Conservation (phyloP, 176 grass and related monocot species). For the Echinochloa phyllopogon region DNA sequence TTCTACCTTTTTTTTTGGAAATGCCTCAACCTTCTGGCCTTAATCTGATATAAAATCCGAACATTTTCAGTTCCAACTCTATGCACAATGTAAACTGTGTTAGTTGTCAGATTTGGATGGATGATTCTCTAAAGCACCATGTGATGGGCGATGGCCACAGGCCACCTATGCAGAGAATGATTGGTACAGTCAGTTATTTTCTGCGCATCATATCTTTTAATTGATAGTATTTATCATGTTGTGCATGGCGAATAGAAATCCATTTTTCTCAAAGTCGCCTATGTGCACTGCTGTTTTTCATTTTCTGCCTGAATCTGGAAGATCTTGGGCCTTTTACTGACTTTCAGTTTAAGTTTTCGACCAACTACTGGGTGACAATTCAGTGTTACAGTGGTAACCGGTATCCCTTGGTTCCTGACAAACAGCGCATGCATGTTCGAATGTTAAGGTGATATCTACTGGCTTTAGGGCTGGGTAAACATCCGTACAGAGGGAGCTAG, state of each 20-base stretch:
- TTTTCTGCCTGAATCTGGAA: neutral
- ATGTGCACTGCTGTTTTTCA: neutral
- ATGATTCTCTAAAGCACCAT: neutral
- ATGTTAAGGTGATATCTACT: too few species aligned
- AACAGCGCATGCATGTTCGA: too few species aligned
- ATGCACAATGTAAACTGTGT: neutral
- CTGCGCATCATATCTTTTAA: neutral
- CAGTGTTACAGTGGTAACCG: too few species aligned
- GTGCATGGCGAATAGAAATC: neutral
- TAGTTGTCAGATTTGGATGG: neutral
- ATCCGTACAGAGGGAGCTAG: too few species aligned
- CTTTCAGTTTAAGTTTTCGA: neutral
- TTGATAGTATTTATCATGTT: neutral
- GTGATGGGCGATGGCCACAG: too few species aligned
- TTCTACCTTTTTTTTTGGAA: too few species aligned
- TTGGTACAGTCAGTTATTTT: conserved; percentile 6
- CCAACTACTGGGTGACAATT: too few species aligned
- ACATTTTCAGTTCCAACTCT: neutral
- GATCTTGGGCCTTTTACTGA: neutral
- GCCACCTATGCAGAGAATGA: neutral
- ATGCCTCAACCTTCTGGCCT: neutral
- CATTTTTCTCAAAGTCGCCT: neutral
- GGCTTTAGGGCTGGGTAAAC: too few species aligned
- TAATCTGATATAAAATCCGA: neutral
- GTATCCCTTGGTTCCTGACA: too few species aligned